Evolutionary conservation across 257 asterid genomes (phyloP).

Genomic region (Cinchona pubescens): DNA sequence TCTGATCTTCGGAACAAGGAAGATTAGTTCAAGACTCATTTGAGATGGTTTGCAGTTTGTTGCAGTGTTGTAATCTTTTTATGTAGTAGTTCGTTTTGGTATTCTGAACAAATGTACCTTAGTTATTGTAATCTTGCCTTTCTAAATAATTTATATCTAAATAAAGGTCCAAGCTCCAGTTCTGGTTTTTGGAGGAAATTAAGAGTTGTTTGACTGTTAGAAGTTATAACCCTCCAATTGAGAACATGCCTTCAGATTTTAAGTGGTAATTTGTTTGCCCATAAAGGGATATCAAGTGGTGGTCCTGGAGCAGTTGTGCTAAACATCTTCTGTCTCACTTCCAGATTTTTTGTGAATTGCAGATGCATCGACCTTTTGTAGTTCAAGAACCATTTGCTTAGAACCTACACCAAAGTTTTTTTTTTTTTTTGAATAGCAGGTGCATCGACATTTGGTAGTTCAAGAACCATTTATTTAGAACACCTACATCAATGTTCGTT

Average conservation of each 20-base stretch:
- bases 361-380: no score
- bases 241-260: not conserved
- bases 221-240: not conserved
- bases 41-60: constrained; percentile 27
- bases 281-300: not conserved
- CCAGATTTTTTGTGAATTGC: no score
- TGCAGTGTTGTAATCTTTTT: constrained; percentile 25
- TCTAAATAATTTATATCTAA: constrained; percentile 22
- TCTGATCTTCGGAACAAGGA: constrained; percentile 26
- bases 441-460: not conserved
- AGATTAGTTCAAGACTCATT: constrained; percentile 33
- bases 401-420: no score
- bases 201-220: not conserved
- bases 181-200: not conserved
- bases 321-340: no score
- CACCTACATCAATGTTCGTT: not conserved
- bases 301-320: not conserved
- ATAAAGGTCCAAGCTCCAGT: constrained; percentile 3
- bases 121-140: constrained; percentile 10
- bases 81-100: constrained; percentile 30
- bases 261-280: not conserved
- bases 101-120: constrained; percentile 28
- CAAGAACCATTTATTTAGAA: not conserved
- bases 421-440: no score
- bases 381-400: no score